Evolutionary conservation across 225 moss, liverwort and hornwort genomes (phyloP).

Genomic region (Ulota crispa): DNA sequence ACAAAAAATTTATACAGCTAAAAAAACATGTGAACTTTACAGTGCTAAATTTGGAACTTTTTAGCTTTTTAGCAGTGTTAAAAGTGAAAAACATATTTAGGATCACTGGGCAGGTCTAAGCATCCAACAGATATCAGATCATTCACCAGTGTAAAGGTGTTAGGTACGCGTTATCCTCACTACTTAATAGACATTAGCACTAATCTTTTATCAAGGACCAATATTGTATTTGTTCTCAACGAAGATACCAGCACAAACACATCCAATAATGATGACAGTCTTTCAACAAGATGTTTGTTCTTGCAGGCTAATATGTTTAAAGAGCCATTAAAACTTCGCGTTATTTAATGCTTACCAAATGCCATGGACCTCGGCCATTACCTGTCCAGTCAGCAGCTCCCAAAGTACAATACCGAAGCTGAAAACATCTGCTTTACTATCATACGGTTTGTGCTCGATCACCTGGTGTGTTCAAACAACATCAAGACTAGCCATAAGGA

Average conservation of each 20-base stretch:
- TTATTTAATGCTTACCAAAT: neutral
- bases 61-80: too few relatives aligned
- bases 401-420: constrained; percentile 94
- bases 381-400: constrained; percentile 96
- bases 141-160: neutral
- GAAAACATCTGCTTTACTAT: constrained; percentile 85
- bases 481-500: neutral
- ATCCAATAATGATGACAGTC: too few relatives aligned
- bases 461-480: constrained; percentile 42
- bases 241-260: neutral
- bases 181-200: too few relatives aligned
- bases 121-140: neutral
- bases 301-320: neutral
- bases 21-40: too few relatives aligned
- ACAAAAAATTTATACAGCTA: too few relatives aligned
- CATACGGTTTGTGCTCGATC: constrained; percentile 91
- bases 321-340: neutral
- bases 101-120: neutral
- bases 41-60: too few relatives aligned
- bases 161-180: too few relatives aligned
- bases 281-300: neutral
- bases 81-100: too few relatives aligned
- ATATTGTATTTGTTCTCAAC: neutral
- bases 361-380: constrained; percentile 18
- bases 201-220: neutral